Percentiles rank a stretch among this genome's conserved stretches.
These are phyloP conservation scores for Dothideomycetes sp. DNA, from an alignment of 2,329 filamentous ascomycete species.

Conservation along the genomic window DNA sequence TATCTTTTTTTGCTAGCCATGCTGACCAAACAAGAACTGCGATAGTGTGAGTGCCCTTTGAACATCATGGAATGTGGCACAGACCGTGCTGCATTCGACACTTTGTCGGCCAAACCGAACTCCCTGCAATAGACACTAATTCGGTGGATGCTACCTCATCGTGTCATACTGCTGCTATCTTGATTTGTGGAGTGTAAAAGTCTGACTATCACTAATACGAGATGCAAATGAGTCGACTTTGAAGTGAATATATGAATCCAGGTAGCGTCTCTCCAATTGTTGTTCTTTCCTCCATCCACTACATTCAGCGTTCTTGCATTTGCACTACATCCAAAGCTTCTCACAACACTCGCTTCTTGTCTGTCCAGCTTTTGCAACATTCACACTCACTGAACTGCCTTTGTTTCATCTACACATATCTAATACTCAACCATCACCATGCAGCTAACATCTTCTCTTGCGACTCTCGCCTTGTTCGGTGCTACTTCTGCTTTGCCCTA, in stretches of 20 bases:
- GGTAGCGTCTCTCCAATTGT: not conserved
- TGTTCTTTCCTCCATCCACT: conserved; percentile 2
- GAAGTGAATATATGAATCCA: conserved; percentile 7
- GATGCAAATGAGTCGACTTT: not conserved
- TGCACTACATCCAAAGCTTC: no score
- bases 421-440: conserved; percentile 1
- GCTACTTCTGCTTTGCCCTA: conserved; percentile 7
- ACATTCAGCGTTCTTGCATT: not conserved
- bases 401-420: not conserved
- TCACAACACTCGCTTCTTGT: conserved; percentile 2
- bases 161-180: conserved; percentile 2
- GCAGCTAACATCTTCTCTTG: conserved; percentile 8
- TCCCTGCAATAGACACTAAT: conserved; percentile 1
- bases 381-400: no score
- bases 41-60: no score
- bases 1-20: no score
- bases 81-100: no score
- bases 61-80: no score
- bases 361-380: not conserved
- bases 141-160: conserved; percentile 1
- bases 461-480: conserved; percentile 5
- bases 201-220: not conserved
- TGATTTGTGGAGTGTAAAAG: not conserved
- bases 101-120: conserved; percentile 1
- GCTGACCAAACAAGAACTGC: no score